Evolutionary conservation across 2,329 filamentous ascomycete species (phyloP).

Genomic region (Cladosporium oxysporum): DNA sequence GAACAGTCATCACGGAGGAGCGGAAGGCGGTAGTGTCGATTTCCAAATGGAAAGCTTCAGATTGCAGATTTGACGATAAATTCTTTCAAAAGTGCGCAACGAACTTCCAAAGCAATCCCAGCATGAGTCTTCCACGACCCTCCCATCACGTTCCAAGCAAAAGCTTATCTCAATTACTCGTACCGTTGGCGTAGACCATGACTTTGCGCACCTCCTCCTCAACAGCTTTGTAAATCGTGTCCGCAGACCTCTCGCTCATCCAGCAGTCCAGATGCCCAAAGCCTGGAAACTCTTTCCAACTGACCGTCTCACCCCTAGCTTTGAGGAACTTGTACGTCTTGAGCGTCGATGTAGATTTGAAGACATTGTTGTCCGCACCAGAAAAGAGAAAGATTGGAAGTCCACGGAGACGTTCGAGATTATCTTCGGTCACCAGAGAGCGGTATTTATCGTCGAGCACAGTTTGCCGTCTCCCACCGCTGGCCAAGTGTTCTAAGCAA

Average conservation of each 20-base stretch:
- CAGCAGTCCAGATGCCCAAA: constrained; percentile 36
- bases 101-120: not conserved
- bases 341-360: constrained; percentile 7
- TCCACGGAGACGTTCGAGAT: not conserved
- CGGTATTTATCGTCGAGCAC: not conserved
- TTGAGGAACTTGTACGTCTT: constrained; percentile 27
- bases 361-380: not conserved
- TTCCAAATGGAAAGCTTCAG: not conserved
- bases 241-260: constrained; percentile 28
- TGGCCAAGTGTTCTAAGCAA: constrained; percentile 58
- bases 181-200: not conserved
- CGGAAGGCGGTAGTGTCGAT: not conserved
- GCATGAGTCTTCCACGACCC: not conserved
- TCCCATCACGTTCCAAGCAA: not conserved
- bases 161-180: not conserved
- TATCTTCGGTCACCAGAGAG: constrained; percentile 6
- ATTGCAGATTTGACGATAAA: not conserved
- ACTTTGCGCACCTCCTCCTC: not conserved
- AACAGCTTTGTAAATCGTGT: not conserved
- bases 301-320: constrained; percentile 29
- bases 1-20: not conserved
- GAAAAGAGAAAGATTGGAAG: not conserved
- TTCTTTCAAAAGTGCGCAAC: not conserved
- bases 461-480: constrained; percentile 45
- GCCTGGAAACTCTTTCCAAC: constrained; percentile 28